Conservation (phyloP, 2,329 filamentous ascomycete species). For the Xylaria sp. region DNA sequence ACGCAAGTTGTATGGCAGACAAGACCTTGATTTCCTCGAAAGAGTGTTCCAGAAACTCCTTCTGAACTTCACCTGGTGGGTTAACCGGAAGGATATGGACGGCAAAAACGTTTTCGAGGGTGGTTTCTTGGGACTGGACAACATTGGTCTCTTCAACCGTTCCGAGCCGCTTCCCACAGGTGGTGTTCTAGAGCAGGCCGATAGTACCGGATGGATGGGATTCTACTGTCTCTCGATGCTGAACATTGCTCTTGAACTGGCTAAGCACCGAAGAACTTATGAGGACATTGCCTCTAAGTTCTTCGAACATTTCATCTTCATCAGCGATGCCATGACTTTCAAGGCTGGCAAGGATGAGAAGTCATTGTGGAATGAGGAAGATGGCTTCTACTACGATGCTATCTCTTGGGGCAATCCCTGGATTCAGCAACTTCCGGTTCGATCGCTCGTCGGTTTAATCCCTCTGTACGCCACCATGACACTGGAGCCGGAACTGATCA, state of each 20-base stretch:
- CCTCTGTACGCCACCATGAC: conserved; percentile 89
- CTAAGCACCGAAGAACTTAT: conserved; percentile 90
- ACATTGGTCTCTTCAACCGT: conserved; percentile 95
- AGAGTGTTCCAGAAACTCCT: conserved; percentile 93
- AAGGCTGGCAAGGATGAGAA: conserved; percentile 67
- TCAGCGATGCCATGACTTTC: conserved; percentile 95
- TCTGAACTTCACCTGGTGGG: conserved; percentile 99
- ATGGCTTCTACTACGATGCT: conserved; percentile 97
- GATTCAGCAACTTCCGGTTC: conserved; percentile 86
- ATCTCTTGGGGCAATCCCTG: conserved; percentile 94
- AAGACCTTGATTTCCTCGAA: conserved; percentile 93
- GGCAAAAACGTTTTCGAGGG: conserved; percentile 98
- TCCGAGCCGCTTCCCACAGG: conserved; percentile 92
- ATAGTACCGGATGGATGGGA: conserved; percentile 98
- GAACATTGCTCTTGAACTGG: conserved; percentile 90
- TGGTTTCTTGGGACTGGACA: conserved; percentile 91
- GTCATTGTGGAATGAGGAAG: conserved; percentile 92
- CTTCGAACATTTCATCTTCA: conserved; percentile 97
- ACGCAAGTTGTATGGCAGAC: conserved; percentile 90
- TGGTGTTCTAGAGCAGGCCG: conserved; percentile 88
- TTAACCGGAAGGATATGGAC: conserved; percentile 89
- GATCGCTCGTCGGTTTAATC: conserved; percentile 88
- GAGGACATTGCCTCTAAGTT: conserved; percentile 98
- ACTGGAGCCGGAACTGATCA: conserved; percentile 87
- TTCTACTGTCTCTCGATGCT: conserved; percentile 97